Evolutionary conservation across 306 rosid species (phyloP), one percentile per base, ranked within the genome.

Genomic region (Mucuna pruriens): DNA sequence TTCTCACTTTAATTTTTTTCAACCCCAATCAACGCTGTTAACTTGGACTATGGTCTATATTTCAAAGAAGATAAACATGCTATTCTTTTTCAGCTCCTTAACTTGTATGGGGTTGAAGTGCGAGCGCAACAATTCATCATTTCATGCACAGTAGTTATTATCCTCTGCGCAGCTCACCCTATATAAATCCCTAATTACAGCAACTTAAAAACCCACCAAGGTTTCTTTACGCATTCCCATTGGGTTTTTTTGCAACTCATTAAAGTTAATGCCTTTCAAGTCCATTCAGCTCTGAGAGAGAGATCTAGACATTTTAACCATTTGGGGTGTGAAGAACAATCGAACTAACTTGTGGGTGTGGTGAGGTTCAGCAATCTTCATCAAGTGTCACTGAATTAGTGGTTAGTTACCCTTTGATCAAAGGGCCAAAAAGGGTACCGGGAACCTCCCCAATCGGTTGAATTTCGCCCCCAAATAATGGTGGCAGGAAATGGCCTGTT

Each of bases 401-500:
- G 12, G 61, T 61, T 34, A 10, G 58, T n/a, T 9, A 70, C 69
- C 60, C 74, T 67, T 77, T 52, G 79, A 63, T 55, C 20, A 17
- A 77, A 77, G 61, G 87, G 82, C 72, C 82, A 71, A 83, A 83
- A 74, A 85, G 88, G 85, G 86, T 84, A 22, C 60, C 22, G 6
- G 6, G n/a, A 82, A 72, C 62, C 73, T 45, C 74, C 38, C 40
- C 80, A 77, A 48, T 84, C 80, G 77, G 71, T 78, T 44, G 36
- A 89, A 68, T 87, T 87, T 79, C 54, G 48, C 65, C 23, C 15
- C 26, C 36, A 54, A n/a, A 66, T 73, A 23, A 92, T 90, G 96
- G 90, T 62, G 55, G 86, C 82, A 1, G 92, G 93, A 64, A 87
- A 88, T 84, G 93, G 94, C 15, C 74, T 90, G 58, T 86, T 87